These are phyloP conservation scores for Oryza punctata DNA, from an alignment of 176 grass and related monocot genomes.

Conservation along the genomic window DNA sequence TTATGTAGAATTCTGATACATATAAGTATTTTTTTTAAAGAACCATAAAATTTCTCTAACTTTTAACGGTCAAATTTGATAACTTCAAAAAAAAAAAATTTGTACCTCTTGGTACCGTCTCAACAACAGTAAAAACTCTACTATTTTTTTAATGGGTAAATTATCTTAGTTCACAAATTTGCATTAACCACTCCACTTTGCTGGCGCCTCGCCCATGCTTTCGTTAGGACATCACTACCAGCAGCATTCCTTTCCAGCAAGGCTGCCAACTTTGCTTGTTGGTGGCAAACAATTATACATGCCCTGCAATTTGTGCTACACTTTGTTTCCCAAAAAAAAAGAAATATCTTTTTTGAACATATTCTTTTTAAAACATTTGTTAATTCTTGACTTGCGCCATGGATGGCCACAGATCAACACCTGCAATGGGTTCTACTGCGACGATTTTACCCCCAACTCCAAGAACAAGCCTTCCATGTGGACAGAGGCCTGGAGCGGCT, in stretches of 20 bases:
- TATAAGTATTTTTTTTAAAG: too few relatives aligned
- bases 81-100: too few relatives aligned
- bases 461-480: constrained; percentile 84
- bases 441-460: constrained; percentile 78
- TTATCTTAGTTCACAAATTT: neutral
- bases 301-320: neutral
- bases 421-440: constrained; percentile 97
- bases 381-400: neutral
- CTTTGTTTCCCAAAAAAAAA: neutral
- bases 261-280: constrained; percentile 23
- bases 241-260: constrained; percentile 10
- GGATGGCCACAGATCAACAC: constrained; percentile 70
- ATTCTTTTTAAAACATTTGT: neutral
- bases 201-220: neutral
- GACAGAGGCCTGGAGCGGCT: constrained; percentile 93
- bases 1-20: too few relatives aligned
- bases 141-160: neutral
- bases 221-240: constrained; percentile 46
- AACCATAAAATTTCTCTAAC: too few relatives aligned
- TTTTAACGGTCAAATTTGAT: too few relatives aligned
- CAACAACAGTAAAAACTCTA: too few relatives aligned
- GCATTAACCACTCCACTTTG: constrained; percentile 5
- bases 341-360: neutral
- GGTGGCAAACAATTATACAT: constrained; percentile 17
- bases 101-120: too few relatives aligned